Evolutionary conservation across 495 filamentous ascomycete genomes (phyloP), one percentile per base, ranked within the genome.

Genomic region (Hypoxylon crocopeplum): DNA sequence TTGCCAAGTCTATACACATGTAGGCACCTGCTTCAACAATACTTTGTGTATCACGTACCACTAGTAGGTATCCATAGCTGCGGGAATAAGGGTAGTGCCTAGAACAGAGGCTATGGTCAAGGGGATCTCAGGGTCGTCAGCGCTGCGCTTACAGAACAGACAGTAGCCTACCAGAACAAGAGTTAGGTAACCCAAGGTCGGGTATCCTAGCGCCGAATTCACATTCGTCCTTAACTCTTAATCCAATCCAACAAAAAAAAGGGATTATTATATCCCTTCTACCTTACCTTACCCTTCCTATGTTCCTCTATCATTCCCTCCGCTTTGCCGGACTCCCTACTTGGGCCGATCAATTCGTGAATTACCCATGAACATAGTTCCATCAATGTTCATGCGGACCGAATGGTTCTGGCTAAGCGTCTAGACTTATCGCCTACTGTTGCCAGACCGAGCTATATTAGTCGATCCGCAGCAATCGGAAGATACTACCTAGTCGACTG

Each of bases 401-500:
- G 53, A 46, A 54, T 42, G 21, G 42, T 27, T 46, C 48, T 56
- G 57, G 29, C 37, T 44, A 42, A 48, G 33, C 48, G 42, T 58
- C 60, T 58, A 59, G 54, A 55, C 41, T 56, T 55, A 47, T 47
- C 46, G 29, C 55, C 42, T 59, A 49, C 61, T 17, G n/a, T n/a
- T 58, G 49, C 34, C 37, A 45, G 55, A 34, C 46, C 46, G 45
- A 53, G 39, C 50, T 46, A 55, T 56, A 55, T 59, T 59, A 38
- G 53, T 48, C 34, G 46, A 53, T 57, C 59, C 59, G 53, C 59
- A 54, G 27, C 41, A 25, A 48, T 56, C 41, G 52, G 39, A 52
- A 48, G 10, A 34, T 16, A 56, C 29, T 41, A 22, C 21, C 13
- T 37, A 13, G 16, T 25, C 38, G n/a, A n/a, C 20, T 41, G 38